Evolutionary conservation across 305 asterid species (phyloP).

Genomic region (Fraxinus platypoda): DNA sequence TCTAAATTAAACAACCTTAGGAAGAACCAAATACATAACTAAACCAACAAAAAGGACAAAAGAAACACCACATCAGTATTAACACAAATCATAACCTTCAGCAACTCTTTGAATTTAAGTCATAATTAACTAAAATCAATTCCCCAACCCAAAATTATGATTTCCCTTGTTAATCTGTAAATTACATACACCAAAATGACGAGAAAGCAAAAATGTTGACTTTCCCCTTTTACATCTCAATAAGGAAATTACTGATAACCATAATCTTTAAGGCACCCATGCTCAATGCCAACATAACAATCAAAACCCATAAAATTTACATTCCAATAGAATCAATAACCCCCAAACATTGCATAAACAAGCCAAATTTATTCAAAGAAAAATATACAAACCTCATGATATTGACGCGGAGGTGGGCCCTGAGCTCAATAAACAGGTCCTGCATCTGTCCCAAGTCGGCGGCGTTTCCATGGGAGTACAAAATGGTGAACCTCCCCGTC

Average conservation of each 20-base stretch:
- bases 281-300: constrained; percentile 9
- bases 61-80: background rate
- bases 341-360: constrained; percentile 23
- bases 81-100: background rate
- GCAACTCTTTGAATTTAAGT: background rate
- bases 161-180: background rate
- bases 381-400: constrained; percentile 63
- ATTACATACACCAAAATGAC: constrained; percentile 1
- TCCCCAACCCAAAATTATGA: background rate
- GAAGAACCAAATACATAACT: background rate
- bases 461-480: constrained; percentile 96
- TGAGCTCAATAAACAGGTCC: constrained; percentile 89
- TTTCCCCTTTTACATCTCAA: background rate
- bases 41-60: background rate
- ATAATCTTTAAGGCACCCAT: constrained; percentile 14
- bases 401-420: constrained; percentile 96
- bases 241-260: constrained; percentile 4
- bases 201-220: constrained; percentile 2
- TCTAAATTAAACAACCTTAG: background rate
- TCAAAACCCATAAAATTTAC: constrained; percentile 10
- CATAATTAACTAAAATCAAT: background rate
- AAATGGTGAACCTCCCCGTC: constrained; percentile 64
- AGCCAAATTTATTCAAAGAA: constrained; percentile 2
- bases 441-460: constrained; percentile 98
- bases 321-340: background rate